Conservation (phyloP, 2,329 filamentous ascomycete species). For the Cytospora paraplurivora region DNA sequence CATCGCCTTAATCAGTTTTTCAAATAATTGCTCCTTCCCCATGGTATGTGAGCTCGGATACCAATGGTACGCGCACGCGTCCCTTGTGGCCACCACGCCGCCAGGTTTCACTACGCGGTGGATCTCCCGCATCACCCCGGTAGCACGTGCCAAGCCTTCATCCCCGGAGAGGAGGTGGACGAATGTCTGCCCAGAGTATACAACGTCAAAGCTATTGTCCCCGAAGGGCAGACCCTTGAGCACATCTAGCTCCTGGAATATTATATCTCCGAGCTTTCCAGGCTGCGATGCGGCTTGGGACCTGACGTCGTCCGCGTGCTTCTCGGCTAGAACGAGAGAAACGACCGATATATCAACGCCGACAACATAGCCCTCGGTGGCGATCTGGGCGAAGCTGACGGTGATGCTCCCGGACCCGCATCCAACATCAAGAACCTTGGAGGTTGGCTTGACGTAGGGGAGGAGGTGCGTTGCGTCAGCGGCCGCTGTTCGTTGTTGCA, state of each 20-base stretch:
- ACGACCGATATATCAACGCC: constrained; percentile 41
- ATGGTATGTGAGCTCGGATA: neutral
- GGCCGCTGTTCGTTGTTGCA: neutral
- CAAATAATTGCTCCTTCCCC: neutral
- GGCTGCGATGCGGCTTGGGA: neutral
- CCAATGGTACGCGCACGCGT: neutral
- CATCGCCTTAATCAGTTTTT: neutral
- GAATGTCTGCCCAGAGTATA: constrained; percentile 1
- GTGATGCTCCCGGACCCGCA: constrained; percentile 55
- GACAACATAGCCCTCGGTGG: constrained; percentile 42
- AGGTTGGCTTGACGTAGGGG: constrained; percentile 41
- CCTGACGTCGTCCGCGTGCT: neutral
- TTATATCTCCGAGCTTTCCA: neutral
- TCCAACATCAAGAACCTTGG: constrained; percentile 49
- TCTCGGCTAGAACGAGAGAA: neutral
- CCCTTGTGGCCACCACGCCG: constrained; percentile 2
- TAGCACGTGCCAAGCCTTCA: neutral
- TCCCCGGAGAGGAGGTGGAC: constrained; percentile 2
- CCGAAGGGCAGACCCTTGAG: neutral
- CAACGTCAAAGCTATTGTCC: neutral
- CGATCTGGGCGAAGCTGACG: constrained; percentile 43
- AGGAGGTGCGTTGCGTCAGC: constrained; percentile 35
- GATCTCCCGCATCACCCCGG: neutral
- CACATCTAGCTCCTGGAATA: constrained; percentile 1
- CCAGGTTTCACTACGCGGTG: constrained; percentile 1